Evolutionary conservation across 2,329 filamentous ascomycete genomes (phyloP).

Genomic region (Dissoconium aciculare): DNA sequence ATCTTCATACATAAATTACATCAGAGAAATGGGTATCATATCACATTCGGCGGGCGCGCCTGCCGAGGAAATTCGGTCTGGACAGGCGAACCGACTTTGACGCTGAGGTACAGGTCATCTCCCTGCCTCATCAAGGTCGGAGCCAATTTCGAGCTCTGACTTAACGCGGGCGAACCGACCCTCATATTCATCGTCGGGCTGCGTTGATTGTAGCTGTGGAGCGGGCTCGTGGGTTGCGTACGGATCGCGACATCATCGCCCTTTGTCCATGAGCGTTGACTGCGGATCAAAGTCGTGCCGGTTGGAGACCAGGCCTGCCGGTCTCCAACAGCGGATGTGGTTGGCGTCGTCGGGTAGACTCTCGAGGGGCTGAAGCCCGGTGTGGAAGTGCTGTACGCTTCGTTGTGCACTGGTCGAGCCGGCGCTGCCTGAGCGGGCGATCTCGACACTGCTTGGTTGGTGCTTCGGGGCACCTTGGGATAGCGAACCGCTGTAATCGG

Average conservation of each 20-base stretch:
- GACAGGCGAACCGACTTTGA: slow-evolving; percentile 20
- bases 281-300: slow-evolving; percentile 24
- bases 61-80: slow-evolving; percentile 7
- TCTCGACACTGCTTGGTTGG: slow-evolving; percentile 32
- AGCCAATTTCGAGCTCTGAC: slow-evolving; percentile 41
- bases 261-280: slow-evolving; percentile 23
- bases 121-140: slow-evolving; percentile 51
- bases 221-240: slow-evolving; percentile 8
- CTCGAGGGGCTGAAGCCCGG: not conserved
- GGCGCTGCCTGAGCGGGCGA: slow-evolving; percentile 9
- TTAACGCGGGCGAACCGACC: slow-evolving; percentile 6
- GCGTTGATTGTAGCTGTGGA: slow-evolving; percentile 17
- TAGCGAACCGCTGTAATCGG: slow-evolving; percentile 33
- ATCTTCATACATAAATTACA: too few species aligned
- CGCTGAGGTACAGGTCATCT: slow-evolving; percentile 44
- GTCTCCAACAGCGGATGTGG: too few species aligned
- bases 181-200: slow-evolving; percentile 6
- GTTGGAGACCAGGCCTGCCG: slow-evolving; percentile 7
- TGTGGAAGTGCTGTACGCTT: not conserved
- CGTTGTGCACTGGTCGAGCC: slow-evolving; percentile 3
- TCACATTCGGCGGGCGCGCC: too few species aligned
- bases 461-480: slow-evolving; percentile 34
- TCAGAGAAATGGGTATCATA: too few species aligned
- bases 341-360: slow-evolving; percentile 5
- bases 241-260: slow-evolving; percentile 19